Conservation (phyloP, 2,329 filamentous ascomycete species). For the Verticillium tricorpus region DNA sequence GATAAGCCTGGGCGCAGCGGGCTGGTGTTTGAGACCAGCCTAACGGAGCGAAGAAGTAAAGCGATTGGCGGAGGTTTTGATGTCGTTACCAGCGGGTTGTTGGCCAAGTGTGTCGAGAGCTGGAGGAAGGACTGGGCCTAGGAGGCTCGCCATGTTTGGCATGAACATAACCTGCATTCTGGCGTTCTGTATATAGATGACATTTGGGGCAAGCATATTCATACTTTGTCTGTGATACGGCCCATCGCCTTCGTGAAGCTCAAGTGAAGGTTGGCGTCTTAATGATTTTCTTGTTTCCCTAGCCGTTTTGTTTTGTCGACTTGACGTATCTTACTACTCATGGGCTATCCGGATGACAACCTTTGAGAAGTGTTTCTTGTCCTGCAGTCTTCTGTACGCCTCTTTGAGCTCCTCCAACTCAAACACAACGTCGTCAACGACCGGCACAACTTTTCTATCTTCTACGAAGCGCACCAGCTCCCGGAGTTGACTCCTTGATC, state of each 20-base stretch:
- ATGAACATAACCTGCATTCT: not conserved
- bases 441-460: constrained; percentile 23
- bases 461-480: constrained; percentile 26
- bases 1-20: constrained; percentile 29
- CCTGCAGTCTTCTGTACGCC: constrained; percentile 24
- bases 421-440: constrained; percentile 24
- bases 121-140: constrained; percentile 3
- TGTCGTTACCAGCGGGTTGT: constrained; percentile 31
- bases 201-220: not conserved
- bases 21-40: constrained; percentile 31
- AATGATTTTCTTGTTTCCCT: too few species aligned
- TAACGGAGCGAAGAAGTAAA: constrained; percentile 24
- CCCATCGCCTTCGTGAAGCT: not conserved
- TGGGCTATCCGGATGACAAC: constrained; percentile 22
- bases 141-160: not conserved
- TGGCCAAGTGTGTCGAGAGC: constrained; percentile 21
- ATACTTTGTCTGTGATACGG: not conserved
- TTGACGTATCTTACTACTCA: not conserved
- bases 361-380: constrained; percentile 32
- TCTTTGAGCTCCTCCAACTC: constrained; percentile 23
- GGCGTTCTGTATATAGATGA: not conserved
- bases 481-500: constrained; percentile 20
- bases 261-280: too few species aligned
- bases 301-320: too few species aligned
- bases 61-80: constrained; percentile 27